Conservation (phyloP, 305 asterid species). For the Fraxinus latifolia region DNA sequence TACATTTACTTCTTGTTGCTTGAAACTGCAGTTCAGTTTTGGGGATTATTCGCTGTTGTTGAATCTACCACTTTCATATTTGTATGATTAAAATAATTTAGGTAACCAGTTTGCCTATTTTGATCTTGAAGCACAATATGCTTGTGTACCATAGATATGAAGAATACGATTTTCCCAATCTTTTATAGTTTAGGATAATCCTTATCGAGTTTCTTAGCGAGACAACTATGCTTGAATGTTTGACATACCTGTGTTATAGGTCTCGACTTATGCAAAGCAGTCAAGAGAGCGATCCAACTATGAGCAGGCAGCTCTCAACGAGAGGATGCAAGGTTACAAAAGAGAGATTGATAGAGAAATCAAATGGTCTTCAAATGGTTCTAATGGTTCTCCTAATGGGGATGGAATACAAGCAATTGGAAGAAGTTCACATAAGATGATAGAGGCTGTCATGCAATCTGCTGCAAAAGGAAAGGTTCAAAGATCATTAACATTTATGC, state of each 20-base stretch:
- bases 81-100: slow-evolving; percentile 2
- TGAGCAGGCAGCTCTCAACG: slow-evolving; percentile 96
- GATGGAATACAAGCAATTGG: slow-evolving; percentile 96
- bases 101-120: background rate
- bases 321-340: slow-evolving; percentile 97
- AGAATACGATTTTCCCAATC: slow-evolving; percentile 2
- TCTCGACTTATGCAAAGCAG: slow-evolving; percentile 92
- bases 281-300: slow-evolving; percentile 93
- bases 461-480: slow-evolving; percentile 96
- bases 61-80: background rate
- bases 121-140: slow-evolving; percentile 17
- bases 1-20: slow-evolving; percentile 20
- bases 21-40: slow-evolving; percentile 15
- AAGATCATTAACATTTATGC: slow-evolving; percentile 20
- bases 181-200: background rate
- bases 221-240: slow-evolving; percentile 16
- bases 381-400: slow-evolving; percentile 92
- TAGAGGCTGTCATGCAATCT: slow-evolving; percentile 98
- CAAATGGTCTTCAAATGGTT: slow-evolving; percentile 79
- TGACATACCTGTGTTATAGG: slow-evolving; percentile 44
- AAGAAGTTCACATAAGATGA: slow-evolving; percentile 98
- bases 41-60: slow-evolving; percentile 8
- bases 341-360: slow-evolving; percentile 92
- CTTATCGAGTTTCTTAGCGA: background rate
- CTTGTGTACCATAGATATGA: background rate